A percentile compares a stretch with the other conserved stretches of the same genome.
Conservation (phyloP, 2,329 filamentous ascomycete genomes). For the Colletotrichum sp. region DNA sequence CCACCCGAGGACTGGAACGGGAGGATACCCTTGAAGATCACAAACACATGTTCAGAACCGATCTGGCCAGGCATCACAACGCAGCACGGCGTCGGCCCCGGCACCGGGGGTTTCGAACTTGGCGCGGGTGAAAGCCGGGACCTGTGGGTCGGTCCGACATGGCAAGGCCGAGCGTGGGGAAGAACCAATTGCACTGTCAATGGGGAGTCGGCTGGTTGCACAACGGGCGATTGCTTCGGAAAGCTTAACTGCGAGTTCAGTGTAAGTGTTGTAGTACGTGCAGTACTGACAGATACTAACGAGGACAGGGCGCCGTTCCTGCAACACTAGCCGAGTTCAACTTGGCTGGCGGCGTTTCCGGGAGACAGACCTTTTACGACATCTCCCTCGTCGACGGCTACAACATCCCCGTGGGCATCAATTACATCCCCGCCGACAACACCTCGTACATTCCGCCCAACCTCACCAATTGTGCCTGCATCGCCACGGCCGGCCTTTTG, state of each 20-base stretch:
- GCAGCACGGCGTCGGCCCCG: conserved; percentile 72
- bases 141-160: conserved; percentile 72
- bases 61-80: conserved; percentile 81
- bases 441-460: conserved; percentile 74
- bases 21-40: conserved; percentile 67
- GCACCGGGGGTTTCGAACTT: conserved; percentile 72
- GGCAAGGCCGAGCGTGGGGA: conserved; percentile 84
- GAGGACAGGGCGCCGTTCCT: conserved; percentile 69
- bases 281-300: background rate
- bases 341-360: conserved; percentile 66
- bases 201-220: conserved; percentile 69
- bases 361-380: conserved; percentile 78
- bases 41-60: conserved; percentile 72
- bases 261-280: conserved; percentile 48
- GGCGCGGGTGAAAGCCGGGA: conserved; percentile 59
- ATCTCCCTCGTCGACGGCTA: conserved; percentile 87
- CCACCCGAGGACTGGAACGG: conserved; percentile 38
- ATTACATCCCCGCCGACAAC: conserved; percentile 65
- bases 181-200: conserved; percentile 84
- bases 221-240: conserved; percentile 78
- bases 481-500: conserved; percentile 70
- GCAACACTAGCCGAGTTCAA: conserved; percentile 84
- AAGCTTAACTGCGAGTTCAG: conserved; percentile 71
- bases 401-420: conserved; percentile 74
- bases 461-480: conserved; percentile 77